Evolutionary conservation across 352 stramenopile species (phyloP).

Genomic region (Pythium scleroteichum): DNA sequence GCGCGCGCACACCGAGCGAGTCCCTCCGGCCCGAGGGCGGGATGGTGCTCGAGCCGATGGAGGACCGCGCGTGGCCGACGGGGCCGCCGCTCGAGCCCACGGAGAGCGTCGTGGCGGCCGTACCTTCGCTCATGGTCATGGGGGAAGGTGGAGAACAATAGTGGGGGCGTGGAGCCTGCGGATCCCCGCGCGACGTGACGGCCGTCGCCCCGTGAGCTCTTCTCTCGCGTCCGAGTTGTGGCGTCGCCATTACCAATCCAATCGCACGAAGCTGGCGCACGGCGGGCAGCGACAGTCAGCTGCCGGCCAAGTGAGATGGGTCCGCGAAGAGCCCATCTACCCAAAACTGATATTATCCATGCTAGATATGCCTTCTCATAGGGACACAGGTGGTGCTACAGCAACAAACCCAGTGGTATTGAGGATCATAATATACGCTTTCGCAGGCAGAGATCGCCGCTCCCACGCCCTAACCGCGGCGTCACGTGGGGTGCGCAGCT

Average conservation of each 20-base stretch:
- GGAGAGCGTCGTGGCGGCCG: constrained; percentile 22
- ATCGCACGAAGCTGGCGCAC: constrained; percentile 1
- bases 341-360: constrained; percentile 24
- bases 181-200: neutral
- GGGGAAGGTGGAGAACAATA: constrained; percentile 1
- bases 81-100: constrained; percentile 10
- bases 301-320: constrained; percentile 13
- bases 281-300: constrained; percentile 11
- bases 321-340: constrained; percentile 1
- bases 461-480: constrained; percentile 5
- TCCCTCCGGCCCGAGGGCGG: constrained; percentile 2
- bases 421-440: neutral
- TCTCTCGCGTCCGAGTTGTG: neutral
- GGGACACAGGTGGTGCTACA: neutral
- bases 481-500: neutral
- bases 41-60: constrained; percentile 14
- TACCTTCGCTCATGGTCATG: constrained; percentile 23
- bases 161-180: neutral
- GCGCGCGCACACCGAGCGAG: constrained; percentile 8
- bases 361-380: neutral
- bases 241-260: constrained; percentile 2
- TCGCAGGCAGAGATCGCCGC: neutral
- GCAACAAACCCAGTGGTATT: neutral
- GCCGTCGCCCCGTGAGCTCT: too few relatives aligned
- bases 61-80: constrained; percentile 19